A percentile compares a stretch with the other conserved stretches of the same genome.
These are phyloP conservation scores for Trametes coccinea DNA, from an alignment of 768 basidiomycete genomes.

Conservation along the genomic window DNA sequence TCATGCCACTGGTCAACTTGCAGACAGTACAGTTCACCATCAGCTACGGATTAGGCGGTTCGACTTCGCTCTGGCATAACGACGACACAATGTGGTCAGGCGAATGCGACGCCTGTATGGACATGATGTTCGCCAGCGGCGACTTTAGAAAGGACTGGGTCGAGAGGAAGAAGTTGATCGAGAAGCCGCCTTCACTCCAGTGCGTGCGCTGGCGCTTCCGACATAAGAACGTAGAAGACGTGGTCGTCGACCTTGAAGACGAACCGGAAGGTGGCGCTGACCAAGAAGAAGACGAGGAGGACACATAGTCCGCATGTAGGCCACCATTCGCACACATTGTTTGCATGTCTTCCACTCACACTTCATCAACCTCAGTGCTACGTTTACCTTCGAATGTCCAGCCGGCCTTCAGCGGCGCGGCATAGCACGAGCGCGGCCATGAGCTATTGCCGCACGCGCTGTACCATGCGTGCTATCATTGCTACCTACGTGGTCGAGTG, in stretches of 20 bases:
- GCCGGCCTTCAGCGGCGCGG: too few species aligned
- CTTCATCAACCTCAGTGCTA: not conserved
- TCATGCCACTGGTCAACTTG: constrained; percentile 5
- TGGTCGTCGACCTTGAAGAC: constrained; percentile 3
- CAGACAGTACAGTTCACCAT: constrained; percentile 12
- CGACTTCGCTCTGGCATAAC: not conserved
- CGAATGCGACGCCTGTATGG: constrained; percentile 22
- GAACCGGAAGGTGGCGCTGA: not conserved
- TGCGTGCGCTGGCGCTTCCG: constrained; percentile 19
- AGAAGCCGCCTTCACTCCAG: constrained; percentile 12
- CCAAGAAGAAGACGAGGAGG: not conserved
- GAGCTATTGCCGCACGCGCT: too few species aligned
- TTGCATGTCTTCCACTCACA: not conserved
- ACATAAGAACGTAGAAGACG: constrained; percentile 2
- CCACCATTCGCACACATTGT: not conserved
- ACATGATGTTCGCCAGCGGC: constrained; percentile 12
- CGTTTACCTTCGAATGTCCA: too few species aligned
- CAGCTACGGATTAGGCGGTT: constrained; percentile 10
- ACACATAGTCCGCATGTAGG: not conserved
- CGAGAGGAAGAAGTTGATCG: constrained; percentile 11
- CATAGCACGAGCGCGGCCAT: too few species aligned
- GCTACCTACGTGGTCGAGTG: too few species aligned
- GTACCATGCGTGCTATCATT: too few species aligned
- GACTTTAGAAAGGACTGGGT: constrained; percentile 12
- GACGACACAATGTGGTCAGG: constrained; percentile 17